phyloP scores from a whole-genome alignment of 2,329 filamentous ascomycete species.

The Penicillium corylophilum region DNA sequence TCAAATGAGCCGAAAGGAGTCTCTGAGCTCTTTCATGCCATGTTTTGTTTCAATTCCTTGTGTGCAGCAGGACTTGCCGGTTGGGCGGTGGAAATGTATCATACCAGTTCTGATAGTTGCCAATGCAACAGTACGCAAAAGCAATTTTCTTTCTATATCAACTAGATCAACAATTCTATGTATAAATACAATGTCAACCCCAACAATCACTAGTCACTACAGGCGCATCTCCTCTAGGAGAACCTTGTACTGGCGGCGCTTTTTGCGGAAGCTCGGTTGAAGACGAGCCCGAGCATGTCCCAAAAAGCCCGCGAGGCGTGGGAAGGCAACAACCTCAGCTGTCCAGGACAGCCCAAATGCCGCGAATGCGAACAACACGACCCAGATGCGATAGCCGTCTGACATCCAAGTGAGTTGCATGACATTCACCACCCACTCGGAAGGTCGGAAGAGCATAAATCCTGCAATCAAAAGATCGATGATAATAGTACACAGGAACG shows the following conservation, averaged over 20 bases:
- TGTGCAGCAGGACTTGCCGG: constrained; percentile 1
- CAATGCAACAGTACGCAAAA: constrained; percentile 7
- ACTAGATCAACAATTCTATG: constrained; percentile 16
- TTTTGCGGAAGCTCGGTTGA: constrained; percentile 62
- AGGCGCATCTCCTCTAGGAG: constrained; percentile 65
- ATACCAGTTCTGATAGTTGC: constrained; percentile 21
- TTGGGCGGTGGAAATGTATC: constrained; percentile 21
- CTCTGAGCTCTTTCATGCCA: neutral
- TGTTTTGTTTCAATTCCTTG: constrained; percentile 6
- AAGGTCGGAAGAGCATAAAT: constrained; percentile 79
- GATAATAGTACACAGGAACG: constrained; percentile 76
- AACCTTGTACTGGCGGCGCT: constrained; percentile 83
- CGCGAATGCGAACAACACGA: constrained; percentile 67
- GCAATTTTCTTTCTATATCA: constrained; percentile 8
- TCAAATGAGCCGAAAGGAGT: neutral
- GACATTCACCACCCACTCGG: constrained; percentile 63
- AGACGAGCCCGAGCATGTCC: constrained; percentile 62
- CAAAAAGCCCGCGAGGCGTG: constrained; percentile 64
- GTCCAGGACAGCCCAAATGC: constrained; percentile 70
- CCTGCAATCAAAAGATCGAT: constrained; percentile 65
- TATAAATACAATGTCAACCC: constrained; percentile 9
- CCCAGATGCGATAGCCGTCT: constrained; percentile 67
- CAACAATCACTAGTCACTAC: constrained; percentile 2
- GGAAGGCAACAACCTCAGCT: constrained; percentile 70
- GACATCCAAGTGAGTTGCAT: constrained; percentile 88